These are phyloP conservation scores for Friedmanniomyces simplex DNA, from an alignment of 495 filamentous ascomycete genomes.

Conservation along the genomic window DNA sequence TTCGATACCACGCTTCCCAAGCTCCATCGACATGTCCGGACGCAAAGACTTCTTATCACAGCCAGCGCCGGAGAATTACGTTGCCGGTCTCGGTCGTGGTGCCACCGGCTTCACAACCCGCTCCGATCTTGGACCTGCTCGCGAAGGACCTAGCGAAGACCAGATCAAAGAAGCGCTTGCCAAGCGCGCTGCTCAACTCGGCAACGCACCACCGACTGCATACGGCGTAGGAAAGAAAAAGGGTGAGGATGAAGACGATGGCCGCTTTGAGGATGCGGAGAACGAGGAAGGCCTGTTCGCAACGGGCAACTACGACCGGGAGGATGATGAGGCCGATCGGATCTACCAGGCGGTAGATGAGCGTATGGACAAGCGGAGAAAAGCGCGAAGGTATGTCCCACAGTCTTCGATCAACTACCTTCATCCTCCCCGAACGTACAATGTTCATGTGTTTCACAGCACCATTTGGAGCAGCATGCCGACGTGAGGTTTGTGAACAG, in stretches of 20 bases:
- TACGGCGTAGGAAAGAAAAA: slow-evolving; percentile 72
- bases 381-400: slow-evolving; percentile 74
- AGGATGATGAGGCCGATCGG: slow-evolving; percentile 92
- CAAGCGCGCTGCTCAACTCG: slow-evolving; percentile 77
- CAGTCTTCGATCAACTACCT: slow-evolving; percentile 20
- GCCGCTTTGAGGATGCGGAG: slow-evolving; percentile 89
- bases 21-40: slow-evolving; percentile 39
- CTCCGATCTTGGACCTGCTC: slow-evolving; percentile 89
- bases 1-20: neutral
- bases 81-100: slow-evolving; percentile 93
- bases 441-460: slow-evolving; percentile 26
- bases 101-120: slow-evolving; percentile 97
- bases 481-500: slow-evolving; percentile 67
- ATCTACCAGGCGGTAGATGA: slow-evolving; percentile 95
- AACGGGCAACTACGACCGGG: slow-evolving; percentile 84
- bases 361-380: slow-evolving; percentile 83
- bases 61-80: slow-evolving; percentile 93
- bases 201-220: slow-evolving; percentile 65
- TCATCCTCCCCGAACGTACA: slow-evolving; percentile 8
- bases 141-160: slow-evolving; percentile 94
- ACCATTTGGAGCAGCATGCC: slow-evolving; percentile 63
- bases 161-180: slow-evolving; percentile 96
- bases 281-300: slow-evolving; percentile 95
- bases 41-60: slow-evolving; percentile 88
- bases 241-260: slow-evolving; percentile 57